Conservation (phyloP, 805 yeast genomes). For the Sugiyamaella qingdaonensis region DNA sequence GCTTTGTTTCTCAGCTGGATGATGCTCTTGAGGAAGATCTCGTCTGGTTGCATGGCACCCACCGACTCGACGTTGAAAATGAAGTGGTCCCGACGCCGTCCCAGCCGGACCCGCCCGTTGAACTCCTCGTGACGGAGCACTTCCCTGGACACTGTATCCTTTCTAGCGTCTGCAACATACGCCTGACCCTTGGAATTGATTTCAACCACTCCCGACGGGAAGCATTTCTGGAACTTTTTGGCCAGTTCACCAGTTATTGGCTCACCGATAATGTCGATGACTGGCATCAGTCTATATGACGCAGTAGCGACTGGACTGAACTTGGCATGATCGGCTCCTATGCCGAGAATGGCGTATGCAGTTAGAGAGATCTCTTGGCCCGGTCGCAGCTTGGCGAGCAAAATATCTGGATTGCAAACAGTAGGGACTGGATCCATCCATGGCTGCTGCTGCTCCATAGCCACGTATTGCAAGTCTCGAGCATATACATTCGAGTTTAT, state of each 20-base stretch:
- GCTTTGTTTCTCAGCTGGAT: constrained; percentile 76
- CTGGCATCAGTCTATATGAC: constrained; percentile 88
- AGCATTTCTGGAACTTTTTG: constrained; percentile 75
- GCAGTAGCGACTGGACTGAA: constrained; percentile 97
- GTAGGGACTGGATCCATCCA: constrained; percentile 55
- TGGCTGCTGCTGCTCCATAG: constrained; percentile 83
- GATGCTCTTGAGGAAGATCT: constrained; percentile 87
- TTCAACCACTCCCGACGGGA: constrained; percentile 89
- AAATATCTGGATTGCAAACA: constrained; percentile 75
- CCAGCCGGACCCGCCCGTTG: constrained; percentile 81
- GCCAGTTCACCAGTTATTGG: constrained; percentile 80
- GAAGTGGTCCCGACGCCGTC: constrained; percentile 88
- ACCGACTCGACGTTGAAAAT: constrained; percentile 91
- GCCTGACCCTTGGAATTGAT: constrained; percentile 67
- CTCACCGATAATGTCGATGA: constrained; percentile 61
- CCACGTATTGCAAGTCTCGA: constrained; percentile 80
- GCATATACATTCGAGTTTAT: constrained; percentile 87
- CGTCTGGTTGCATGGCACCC: constrained; percentile 97
- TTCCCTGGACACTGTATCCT: constrained; percentile 95
- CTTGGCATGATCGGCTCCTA: constrained; percentile 95
- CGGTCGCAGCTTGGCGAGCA: constrained; percentile 89
- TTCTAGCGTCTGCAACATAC: constrained; percentile 80
- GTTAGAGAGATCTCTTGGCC: constrained; percentile 92
- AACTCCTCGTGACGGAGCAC: constrained; percentile 92
- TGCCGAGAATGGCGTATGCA: constrained; percentile 86